Evolutionary conservation across 768 basidiomycete species (phyloP).

Genomic region (Chalciporus piperatus): DNA sequence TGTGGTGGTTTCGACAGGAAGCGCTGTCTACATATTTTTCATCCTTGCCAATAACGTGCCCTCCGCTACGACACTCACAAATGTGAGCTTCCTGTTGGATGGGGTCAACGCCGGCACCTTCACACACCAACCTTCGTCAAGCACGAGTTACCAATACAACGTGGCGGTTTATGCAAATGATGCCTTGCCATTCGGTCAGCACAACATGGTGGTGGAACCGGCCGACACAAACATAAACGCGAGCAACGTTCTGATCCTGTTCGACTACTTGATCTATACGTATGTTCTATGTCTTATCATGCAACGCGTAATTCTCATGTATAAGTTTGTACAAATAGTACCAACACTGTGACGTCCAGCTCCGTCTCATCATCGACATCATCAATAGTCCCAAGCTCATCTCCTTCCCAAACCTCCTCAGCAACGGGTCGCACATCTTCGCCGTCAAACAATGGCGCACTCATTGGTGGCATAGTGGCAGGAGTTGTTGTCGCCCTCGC

Average conservation of each 20-base stretch:
- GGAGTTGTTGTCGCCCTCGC: background rate
- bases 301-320: background rate
- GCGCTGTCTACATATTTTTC: slow-evolving; percentile 17
- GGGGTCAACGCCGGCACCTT: background rate
- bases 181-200: background rate
- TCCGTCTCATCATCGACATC: background rate
- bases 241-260: background rate
- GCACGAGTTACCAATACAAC: slow-evolving; percentile 11
- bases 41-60: slow-evolving; percentile 10
- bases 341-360: background rate
- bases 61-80: background rate
- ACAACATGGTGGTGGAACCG: background rate
- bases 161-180: background rate
- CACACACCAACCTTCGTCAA: background rate
- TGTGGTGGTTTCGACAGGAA: slow-evolving; percentile 4
- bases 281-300: background rate
- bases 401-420: background rate
- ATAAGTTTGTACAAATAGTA: background rate
- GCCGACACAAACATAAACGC: background rate
- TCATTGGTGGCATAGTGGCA: background rate
- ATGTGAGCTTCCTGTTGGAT: slow-evolving; percentile 12
- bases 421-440: background rate
- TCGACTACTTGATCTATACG: background rate
- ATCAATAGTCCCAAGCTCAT: background rate
- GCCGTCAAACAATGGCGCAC: background rate